Conservation (phyloP, 768 basidiomycete genomes). For the Tricholoma flavovirens region DNA sequence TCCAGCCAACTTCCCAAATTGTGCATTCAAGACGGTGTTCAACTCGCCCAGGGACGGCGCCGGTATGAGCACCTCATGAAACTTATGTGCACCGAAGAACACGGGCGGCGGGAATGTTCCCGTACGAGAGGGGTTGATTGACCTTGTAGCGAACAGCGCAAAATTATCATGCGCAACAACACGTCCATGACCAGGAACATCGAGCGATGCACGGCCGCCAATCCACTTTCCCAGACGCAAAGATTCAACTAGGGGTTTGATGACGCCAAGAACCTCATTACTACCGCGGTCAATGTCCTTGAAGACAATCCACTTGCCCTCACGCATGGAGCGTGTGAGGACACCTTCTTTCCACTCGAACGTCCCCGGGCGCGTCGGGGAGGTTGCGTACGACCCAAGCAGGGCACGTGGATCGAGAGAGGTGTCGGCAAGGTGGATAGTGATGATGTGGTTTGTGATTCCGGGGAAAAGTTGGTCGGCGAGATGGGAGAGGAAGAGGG, state of each 20-base stretch:
- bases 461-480: slow-evolving; percentile 59
- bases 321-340: slow-evolving; percentile 80
- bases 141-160: slow-evolving; percentile 86
- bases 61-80: slow-evolving; percentile 59
- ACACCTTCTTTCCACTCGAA: slow-evolving; percentile 98
- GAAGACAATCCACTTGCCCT: slow-evolving; percentile 90
- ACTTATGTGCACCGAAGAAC: slow-evolving; percentile 87
- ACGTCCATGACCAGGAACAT: slow-evolving; percentile 67
- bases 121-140: slow-evolving; percentile 42
- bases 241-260: slow-evolving; percentile 82
- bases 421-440: slow-evolving; percentile 89
- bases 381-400: slow-evolving; percentile 90
- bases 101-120: slow-evolving; percentile 49
- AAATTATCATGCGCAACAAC: slow-evolving; percentile 78
- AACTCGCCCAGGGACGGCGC: slow-evolving; percentile 67
- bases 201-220: slow-evolving; percentile 61
- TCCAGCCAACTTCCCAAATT: slow-evolving; percentile 59
- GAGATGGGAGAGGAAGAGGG: slow-evolving; percentile 71
- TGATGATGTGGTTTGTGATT: slow-evolving; percentile 63
- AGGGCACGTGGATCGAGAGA: slow-evolving; percentile 92
- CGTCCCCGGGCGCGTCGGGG: slow-evolving; percentile 71
- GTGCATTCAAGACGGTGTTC: slow-evolving; percentile 56
- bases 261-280: slow-evolving; percentile 80
- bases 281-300: slow-evolving; percentile 91
- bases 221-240: slow-evolving; percentile 65